Evolutionary conservation across 2,329 filamentous ascomycete genomes (phyloP).

Genomic region (Cucurbitaria berberidis): DNA sequence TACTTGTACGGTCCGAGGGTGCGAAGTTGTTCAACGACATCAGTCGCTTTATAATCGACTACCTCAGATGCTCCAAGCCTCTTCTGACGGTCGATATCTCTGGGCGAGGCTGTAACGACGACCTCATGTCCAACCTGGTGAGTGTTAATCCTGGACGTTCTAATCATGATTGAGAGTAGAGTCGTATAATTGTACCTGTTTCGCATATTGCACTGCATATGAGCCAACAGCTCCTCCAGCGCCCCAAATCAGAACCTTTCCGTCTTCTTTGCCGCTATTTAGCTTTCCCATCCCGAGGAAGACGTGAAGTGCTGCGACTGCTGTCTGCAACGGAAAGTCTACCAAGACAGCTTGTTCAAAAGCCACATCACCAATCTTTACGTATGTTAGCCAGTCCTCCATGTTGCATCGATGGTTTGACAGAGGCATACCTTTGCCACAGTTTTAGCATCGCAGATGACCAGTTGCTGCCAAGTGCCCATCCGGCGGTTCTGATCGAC

Average conservation of each 20-base stretch:
- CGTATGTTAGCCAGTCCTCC: constrained; percentile 6
- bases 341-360: constrained; percentile 36
- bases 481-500: constrained; percentile 22
- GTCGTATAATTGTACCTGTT: constrained; percentile 20
- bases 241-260: constrained; percentile 36
- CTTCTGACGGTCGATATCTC: constrained; percentile 30
- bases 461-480: constrained; percentile 34
- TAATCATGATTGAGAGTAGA: not conserved
- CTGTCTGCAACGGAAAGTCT: constrained; percentile 35
- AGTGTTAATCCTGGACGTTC: constrained; percentile 13
- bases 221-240: constrained; percentile 36
- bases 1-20: constrained; percentile 33
- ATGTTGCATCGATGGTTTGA: not conserved
- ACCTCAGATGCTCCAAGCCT: constrained; percentile 29
- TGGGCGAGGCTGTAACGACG: constrained; percentile 32
- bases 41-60: constrained; percentile 35
- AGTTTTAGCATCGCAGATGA: constrained; percentile 22
- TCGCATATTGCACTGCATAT: constrained; percentile 36
- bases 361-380: constrained; percentile 29
- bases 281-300: constrained; percentile 34
- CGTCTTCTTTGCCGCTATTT: constrained; percentile 24
- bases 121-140: constrained; percentile 35
- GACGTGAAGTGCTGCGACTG: constrained; percentile 35
- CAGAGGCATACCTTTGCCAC: constrained; percentile 24
- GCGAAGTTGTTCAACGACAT: constrained; percentile 28